Base-by-base conservation (phyloP, 768 basidiomycete genomes). In the Candolleomyces efflorescens region DNA sequence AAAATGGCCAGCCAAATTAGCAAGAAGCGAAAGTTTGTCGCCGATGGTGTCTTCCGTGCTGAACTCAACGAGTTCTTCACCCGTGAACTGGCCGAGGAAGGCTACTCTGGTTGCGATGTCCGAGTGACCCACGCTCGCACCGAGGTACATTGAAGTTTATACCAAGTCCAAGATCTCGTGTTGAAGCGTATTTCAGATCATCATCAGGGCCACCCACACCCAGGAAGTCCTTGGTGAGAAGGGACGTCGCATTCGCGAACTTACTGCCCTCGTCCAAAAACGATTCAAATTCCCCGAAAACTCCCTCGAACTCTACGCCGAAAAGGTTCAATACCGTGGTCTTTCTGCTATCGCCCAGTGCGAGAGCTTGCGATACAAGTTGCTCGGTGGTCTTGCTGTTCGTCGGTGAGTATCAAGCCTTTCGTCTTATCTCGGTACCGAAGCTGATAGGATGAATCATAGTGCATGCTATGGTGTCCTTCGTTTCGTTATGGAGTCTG, bases 401-500 rank as follows among this genome's bases (percentile, higher is more conserved):
- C 90, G 97, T 73, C 89, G 96, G 94, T 92, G 71, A 54, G 88
- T 82, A 55, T 22, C n/a, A 32, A 43, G 32, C 7, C 17, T 12
- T 4, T 38, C 41, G 20, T 27, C 32, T 45, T 37, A 4, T 20
- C 47, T 12, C 36, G 15, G 10, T 36, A 26, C 20, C 22, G 12
- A 27, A 10, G 5, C 37, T 47, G 32, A 41, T 0, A 49, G 55
- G 56, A 12, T 37, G 53, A 37, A 45, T 45, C 46, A 38, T 45
- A 73, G 71, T 56, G 71, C 71, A 36, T 98, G 96, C 80, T 99
- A 98, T 74, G 97, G 97, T 89, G 97, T 99, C 68, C 94, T 99
- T 70, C 94, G 97, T 70, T 99, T 98, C 81, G 94, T 99, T 67
- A 99, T 99, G 97, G 97, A 99, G 79, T 98, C 96, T 59, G 92